These are phyloP conservation scores for Sphagnum magellanicum DNA, from an alignment of 228 moss, liverwort and hornwort genomes.

Conservation along the genomic window DNA sequence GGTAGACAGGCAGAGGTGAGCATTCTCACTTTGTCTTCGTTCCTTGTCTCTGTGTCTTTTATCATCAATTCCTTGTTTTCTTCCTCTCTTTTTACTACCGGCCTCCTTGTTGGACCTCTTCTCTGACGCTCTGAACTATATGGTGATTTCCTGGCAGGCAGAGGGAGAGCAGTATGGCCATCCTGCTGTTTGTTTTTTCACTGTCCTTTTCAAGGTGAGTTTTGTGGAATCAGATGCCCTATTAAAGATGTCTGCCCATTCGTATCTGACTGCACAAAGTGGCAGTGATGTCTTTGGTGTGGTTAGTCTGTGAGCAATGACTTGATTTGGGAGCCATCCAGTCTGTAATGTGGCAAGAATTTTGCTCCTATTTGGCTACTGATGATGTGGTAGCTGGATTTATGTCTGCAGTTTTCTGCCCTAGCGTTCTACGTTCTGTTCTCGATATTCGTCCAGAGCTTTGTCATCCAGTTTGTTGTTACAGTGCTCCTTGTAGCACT, in stretches of 20 bases:
- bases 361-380: background rate
- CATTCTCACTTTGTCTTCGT: no score
- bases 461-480: constrained; percentile 86
- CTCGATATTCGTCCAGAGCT: constrained; percentile 61
- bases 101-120: no score
- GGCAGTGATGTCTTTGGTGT: background rate
- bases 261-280: background rate
- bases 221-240: background rate
- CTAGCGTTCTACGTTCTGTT: constrained; percentile 70
- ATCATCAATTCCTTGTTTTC: no score
- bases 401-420: constrained; percentile 51
- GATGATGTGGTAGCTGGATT: background rate
- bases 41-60: no score
- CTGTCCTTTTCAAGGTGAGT: constrained; percentile 61
- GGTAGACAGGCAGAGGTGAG: no score
- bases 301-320: no score
- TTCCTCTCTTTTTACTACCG: no score
- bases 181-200: constrained; percentile 64
- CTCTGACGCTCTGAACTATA: background rate
- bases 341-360: background rate
- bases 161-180: constrained; percentile 67
- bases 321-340: background rate
- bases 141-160: constrained; percentile 24
- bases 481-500: constrained; percentile 73
- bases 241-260: no score